Evolutionary conservation across 2,329 filamentous ascomycete genomes (phyloP).

Genomic region (Penicillium frequentans): DNA sequence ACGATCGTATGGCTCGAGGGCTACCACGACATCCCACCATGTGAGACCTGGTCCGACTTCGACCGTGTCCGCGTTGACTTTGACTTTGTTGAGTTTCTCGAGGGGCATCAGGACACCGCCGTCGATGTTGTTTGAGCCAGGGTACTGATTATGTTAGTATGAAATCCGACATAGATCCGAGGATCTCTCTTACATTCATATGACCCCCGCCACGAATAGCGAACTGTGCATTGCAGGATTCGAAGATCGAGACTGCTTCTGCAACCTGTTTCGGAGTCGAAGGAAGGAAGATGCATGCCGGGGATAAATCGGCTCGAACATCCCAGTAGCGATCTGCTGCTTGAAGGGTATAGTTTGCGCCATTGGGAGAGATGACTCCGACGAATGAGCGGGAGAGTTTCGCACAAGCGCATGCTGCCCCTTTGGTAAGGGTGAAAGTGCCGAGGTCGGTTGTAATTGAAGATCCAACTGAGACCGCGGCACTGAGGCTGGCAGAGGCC

Average conservation of each 20-base stretch:
- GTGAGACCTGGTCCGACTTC: slow-evolving; percentile 27
- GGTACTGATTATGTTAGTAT: no score
- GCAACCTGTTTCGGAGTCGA: slow-evolving; percentile 24
- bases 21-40: slow-evolving; percentile 28
- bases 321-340: slow-evolving; percentile 30
- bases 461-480: no score
- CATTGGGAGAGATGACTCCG: slow-evolving; percentile 7
- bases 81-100: slow-evolving; percentile 19
- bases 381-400: neutral
- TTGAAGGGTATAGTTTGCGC: slow-evolving; percentile 26
- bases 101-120: slow-evolving; percentile 33
- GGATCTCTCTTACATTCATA: slow-evolving; percentile 30
- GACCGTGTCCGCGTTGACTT: slow-evolving; percentile 23
- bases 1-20: no score
- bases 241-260: slow-evolving; percentile 22
- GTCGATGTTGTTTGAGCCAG: neutral
- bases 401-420: slow-evolving; percentile 7
- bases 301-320: slow-evolving; percentile 22
- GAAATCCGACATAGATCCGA: slow-evolving; percentile 15
- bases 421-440: no score
- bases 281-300: slow-evolving; percentile 34
- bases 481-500: no score
- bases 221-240: slow-evolving; percentile 42
- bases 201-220: slow-evolving; percentile 59
- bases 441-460: no score